phyloP scores from a whole-genome alignment of 2,329 filamentous ascomycete species.

The Trichoderma sp. region DNA sequence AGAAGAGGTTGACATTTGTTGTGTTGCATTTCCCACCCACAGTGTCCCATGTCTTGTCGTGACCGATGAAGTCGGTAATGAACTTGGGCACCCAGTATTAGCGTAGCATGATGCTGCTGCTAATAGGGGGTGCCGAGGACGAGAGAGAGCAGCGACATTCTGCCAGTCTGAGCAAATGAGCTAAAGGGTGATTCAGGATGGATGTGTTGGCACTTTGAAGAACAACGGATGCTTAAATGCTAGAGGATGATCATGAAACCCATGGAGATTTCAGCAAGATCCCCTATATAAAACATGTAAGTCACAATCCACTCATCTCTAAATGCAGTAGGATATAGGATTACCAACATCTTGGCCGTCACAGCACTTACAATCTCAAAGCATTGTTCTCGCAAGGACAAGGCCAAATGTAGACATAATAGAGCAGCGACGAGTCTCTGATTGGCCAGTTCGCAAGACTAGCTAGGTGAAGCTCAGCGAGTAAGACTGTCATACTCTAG shows the following conservation, averaged over 20 bases:
- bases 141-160: background rate
- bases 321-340: background rate
- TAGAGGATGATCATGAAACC: background rate
- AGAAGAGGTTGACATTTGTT: constrained; percentile 8
- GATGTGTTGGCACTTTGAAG: background rate
- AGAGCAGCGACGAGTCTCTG: background rate
- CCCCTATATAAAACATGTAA: background rate
- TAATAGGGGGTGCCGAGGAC: background rate
- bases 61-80: background rate
- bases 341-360: background rate
- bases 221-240: background rate
- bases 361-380: background rate
- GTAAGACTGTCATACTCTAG: background rate
- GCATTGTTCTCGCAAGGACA: background rate
- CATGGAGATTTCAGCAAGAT: background rate
- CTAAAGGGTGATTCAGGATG: background rate
- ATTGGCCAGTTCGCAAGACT: background rate
- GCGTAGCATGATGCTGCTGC: background rate
- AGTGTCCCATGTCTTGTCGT: background rate
- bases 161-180: background rate
- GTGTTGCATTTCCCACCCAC: constrained; percentile 4
- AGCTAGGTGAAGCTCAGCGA: background rate
- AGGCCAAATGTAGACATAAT: background rate
- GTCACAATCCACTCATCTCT: background rate
- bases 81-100: background rate